Base-by-base conservation (phyloP, 257 asterid genomes). In the Petunia secreta region DNA sequence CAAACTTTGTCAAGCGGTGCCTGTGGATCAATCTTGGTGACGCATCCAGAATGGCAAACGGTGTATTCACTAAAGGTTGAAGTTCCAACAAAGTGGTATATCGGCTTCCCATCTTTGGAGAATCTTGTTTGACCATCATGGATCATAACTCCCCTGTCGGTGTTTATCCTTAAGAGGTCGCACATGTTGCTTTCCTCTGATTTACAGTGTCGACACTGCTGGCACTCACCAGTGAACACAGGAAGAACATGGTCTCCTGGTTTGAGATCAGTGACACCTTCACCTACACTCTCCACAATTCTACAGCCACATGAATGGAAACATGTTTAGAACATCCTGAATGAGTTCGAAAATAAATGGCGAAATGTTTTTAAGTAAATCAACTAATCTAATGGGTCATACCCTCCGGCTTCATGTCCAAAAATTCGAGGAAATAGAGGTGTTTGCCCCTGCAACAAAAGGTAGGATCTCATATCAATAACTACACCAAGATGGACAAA, bases 401-500 rank as follows among this genome's bases (percentile, higher is more conserved):
- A 92, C 98, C 98, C 98, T 87, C 93, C 98, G 6, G 98, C 98
- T 89, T 94, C 98, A 37, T 94, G 98, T 44, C 98, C 98, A 53
- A 91, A 88, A n/a, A 94, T 94, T 9, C 98, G 89, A 81, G 98
- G 98, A 82, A 94, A 94, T 10, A 91, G 86, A 59, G 97, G 92
- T 4, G 89, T 86, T 85, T 94, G 98, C 16, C 93, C 98, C 98
- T 94, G 89, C 78, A 85, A 38, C 50, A 76, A 60, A 9, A 55
- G 4, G 60, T 46, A 16, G 1, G 4, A 34, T 39, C 41, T 1
- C 11, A 69, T 40, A 5, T 16, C 15, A 39, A 38, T 16, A 36
- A 16, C 11, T 5, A 41, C 25, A 14, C 4, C 1, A 50, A 25
- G 5, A 40, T 57, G 13, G 59, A 16, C 4, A 41, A 14, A 46